Percentiles rank a stretch among this genome's conserved stretches.
phyloP scores from a whole-genome alignment of 2,329 filamentous ascomycete species.

The Myriosclerotinia duriaeana region DNA sequence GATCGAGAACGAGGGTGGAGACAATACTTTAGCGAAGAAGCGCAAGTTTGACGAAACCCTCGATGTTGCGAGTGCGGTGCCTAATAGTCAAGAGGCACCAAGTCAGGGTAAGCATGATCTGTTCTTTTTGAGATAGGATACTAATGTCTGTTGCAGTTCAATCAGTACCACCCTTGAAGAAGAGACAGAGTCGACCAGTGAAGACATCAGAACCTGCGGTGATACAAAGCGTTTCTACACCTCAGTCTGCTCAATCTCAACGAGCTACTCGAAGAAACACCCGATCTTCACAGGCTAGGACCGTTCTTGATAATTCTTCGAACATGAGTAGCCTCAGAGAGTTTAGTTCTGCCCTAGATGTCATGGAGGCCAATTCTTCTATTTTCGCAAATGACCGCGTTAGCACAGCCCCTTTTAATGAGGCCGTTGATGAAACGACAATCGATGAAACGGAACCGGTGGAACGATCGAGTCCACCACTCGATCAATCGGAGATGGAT shows the following conservation, averaged over 20 bases:
- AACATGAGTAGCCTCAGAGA: not conserved
- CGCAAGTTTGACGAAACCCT: constrained; percentile 29
- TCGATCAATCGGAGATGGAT: constrained; percentile 13
- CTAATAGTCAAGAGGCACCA: constrained; percentile 32
- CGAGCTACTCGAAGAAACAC: constrained; percentile 2
- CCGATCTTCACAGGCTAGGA: constrained; percentile 18
- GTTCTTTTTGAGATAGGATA: not conserved
- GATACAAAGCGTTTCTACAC: not conserved
- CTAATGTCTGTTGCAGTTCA: not conserved
- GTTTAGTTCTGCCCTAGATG: not conserved
- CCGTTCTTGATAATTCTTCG: constrained; percentile 21
- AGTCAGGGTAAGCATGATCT: constrained; percentile 21
- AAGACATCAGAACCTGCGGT: constrained; percentile 16
- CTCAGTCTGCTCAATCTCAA: not conserved
- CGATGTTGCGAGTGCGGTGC: constrained; percentile 28
- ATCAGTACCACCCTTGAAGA: constrained; percentile 27
- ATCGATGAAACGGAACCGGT: not conserved
- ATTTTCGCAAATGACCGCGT: not conserved
- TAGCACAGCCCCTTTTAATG: not conserved
- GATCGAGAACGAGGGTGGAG: not conserved
- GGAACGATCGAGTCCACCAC: constrained; percentile 1
- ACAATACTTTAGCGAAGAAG: constrained; percentile 26
- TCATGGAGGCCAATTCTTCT: not conserved
- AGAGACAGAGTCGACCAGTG: constrained; percentile 22
- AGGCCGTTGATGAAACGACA: constrained; percentile 21